Evolutionary conservation across 1,284 basidiomycete species (phyloP), one percentile per base, ranked within the genome.

Genomic region (Ceraceosorus bombacis): DNA sequence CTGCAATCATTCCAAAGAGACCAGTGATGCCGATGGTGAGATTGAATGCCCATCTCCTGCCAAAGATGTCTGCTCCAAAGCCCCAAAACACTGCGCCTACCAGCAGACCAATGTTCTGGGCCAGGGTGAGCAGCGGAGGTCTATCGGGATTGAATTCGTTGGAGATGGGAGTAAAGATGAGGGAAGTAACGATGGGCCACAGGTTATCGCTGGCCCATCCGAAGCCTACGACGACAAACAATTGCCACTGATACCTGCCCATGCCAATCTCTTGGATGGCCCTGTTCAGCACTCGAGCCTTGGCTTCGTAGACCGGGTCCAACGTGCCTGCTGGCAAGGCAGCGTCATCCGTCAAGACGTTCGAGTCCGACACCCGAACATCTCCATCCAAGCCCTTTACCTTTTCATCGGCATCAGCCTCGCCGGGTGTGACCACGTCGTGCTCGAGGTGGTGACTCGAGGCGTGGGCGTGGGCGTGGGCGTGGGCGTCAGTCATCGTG

Each of bases 71-170:
- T 50, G 69, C 69, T 0, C 65, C 66, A 38, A 73, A 63, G 9
- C 71, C 71, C 53, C 67, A 73, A 27, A 67, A 62, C 39, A 69
- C 65, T 1, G 71, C 71, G 6, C 71, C 71, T 13, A 67, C 67
- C 0, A 66, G 65, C 27, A 27, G 27, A 27, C 27, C 71, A 56
- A 4, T 68, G 39, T 43, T 48, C 57, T 46, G 54, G 52, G 40
- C 67, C 63, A 48, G 27, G 3, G 27, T 27, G 27, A 27, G 27
- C 27, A 27, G 27, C 27, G 27, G 27, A 27, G 27, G 27, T 27
- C 27, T 1, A 27, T 27, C 27, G 27, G 27, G 27, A 27, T 27
- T 27, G 27, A 27, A 27, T 27, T 68, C 64, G 46, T 56, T 64
- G 5, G 59, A 58, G 9, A 69, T 59, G 9, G 67, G 71, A 1